Evolutionary conservation across 179 eudicot species (phyloP), one percentile per base, ranked within the genome.

Genomic region (Beta corolliflora): DNA sequence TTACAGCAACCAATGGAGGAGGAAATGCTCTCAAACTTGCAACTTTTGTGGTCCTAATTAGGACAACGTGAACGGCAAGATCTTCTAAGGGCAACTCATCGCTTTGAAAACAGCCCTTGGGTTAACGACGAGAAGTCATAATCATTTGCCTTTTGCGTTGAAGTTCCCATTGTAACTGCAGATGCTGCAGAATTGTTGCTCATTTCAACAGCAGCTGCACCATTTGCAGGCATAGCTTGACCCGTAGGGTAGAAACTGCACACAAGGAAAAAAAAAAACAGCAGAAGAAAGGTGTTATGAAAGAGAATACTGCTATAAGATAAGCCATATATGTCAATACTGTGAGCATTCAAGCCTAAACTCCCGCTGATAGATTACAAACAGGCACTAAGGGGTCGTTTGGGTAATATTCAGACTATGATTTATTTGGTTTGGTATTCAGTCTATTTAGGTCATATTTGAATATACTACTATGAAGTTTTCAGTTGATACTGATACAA

Each of bases 121-220:
- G 98, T 95, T 82, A 95, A 81, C 58, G 98, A 90, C 54, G 98
- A 95, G 83, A 95, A 93, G 79, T 95, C 98, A 29, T 84, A 95
- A 5, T 93, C 97, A 77, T 90, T 95, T 63, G 83, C 88, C 11
- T 89, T 12, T 72, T 90, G 90, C 21, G 91, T 86, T 13, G 85
- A 68, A 75, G 81, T 78, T 60, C 85, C 78, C 6, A 90, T 79
- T 75, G 91, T 25, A 66, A 82, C 66, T 15, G 85, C 58, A 46
- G 96, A 71, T 31, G 91, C 80, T 68, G 90, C 80, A n/a, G 86
- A 79, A 46, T 75, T 83, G 78, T 73, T 87, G 84, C 80, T 86
- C 2, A 83, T 73, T 79, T 90, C 94, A 52, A 86, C 68, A 21
- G 88, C 76, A 18, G 86, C 77, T 46, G 78, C 78, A 41, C 93